These are phyloP conservation scores for Hymenoscyphus infarciens DNA, from an alignment of 2,329 filamentous ascomycete genomes.

Conservation along the genomic window DNA sequence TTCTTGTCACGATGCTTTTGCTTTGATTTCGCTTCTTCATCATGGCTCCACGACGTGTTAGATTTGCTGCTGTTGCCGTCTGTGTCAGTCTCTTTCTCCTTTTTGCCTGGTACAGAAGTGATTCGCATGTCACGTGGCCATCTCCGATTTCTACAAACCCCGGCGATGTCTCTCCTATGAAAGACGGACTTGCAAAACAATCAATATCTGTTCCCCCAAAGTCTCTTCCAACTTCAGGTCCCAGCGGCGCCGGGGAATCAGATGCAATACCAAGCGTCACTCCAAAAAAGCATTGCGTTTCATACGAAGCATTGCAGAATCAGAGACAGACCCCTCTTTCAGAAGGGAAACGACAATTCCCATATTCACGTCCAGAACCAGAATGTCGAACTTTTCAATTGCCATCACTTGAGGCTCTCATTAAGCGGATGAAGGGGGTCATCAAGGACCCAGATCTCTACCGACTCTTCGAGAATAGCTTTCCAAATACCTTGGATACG, in stretches of 20 bases:
- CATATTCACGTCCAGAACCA: slow-evolving; percentile 72
- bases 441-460: slow-evolving; percentile 74
- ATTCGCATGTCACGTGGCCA: slow-evolving; percentile 14
- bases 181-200: not conserved
- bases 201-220: not conserved
- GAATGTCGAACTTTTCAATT: slow-evolving; percentile 80
- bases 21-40: not conserved
- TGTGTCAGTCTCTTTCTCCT: slow-evolving; percentile 15
- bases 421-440: slow-evolving; percentile 63
- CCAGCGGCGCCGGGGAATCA: not conserved
- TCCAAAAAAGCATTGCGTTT: slow-evolving; percentile 18
- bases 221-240: not conserved
- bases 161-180: not conserved
- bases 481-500: slow-evolving; percentile 72
- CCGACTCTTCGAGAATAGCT: slow-evolving; percentile 68
- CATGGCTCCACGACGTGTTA: slow-evolving; percentile 11
- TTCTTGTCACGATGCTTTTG: slow-evolving; percentile 1
- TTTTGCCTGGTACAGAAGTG: slow-evolving; percentile 6
- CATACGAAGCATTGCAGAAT: slow-evolving; percentile 25
- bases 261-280: no score
- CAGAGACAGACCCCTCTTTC: slow-evolving; percentile 26
- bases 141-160: not conserved
- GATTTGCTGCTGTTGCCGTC: slow-evolving; percentile 12
- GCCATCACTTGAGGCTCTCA: slow-evolving; percentile 70
- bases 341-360: slow-evolving; percentile 67